Conservation (phyloP, 495 filamentous ascomycete genomes). For the Cudoniella acicularis region DNA sequence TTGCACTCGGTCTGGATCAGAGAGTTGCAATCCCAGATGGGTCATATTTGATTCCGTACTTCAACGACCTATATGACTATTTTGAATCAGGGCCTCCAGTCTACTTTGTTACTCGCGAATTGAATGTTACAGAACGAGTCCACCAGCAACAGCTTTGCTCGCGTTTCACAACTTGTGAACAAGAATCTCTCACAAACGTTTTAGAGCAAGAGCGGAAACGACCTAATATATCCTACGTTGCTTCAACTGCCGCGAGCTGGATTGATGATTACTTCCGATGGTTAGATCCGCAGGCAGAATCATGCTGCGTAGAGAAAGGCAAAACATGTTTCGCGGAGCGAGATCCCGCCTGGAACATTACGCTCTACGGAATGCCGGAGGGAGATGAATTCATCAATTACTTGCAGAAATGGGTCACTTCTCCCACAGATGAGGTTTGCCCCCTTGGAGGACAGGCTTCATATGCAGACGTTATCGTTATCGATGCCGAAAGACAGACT, state of each 20-base stretch:
- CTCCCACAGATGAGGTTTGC: constrained; percentile 78
- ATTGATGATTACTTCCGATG: constrained; percentile 94
- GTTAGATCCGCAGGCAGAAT: constrained; percentile 80
- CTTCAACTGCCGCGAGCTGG: constrained; percentile 93
- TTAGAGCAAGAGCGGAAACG: constrained; percentile 92
- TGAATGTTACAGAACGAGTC: constrained; percentile 69
- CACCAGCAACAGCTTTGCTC: constrained; percentile 85
- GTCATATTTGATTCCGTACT: constrained; percentile 90
- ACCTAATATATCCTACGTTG: constrained; percentile 82
- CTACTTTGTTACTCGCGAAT: constrained; percentile 84
- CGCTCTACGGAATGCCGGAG: constrained; percentile 85
- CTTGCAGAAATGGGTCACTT: constrained; percentile 71
- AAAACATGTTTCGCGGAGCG: constrained; percentile 75
- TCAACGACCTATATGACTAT: constrained; percentile 91
- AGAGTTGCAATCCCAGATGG: constrained; percentile 88
- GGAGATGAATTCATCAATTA: constrained; percentile 86
- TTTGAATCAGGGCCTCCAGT: constrained; percentile 90
- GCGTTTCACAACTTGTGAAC: constrained; percentile 83
- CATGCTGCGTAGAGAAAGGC: constrained; percentile 66
- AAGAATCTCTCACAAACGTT: constrained; percentile 78
- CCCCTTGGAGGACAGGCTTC: constrained; percentile 83
- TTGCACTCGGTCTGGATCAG: constrained; percentile 88
- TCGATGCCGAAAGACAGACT: constrained; percentile 60
- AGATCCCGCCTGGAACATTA: constrained; percentile 79
- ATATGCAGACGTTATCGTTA: constrained; percentile 80